A percentile compares a stretch with the other conserved stretches of the same genome.
phyloP scores from a whole-genome alignment of 148 eudicot genomes.

The Pouteria glomerata region DNA sequence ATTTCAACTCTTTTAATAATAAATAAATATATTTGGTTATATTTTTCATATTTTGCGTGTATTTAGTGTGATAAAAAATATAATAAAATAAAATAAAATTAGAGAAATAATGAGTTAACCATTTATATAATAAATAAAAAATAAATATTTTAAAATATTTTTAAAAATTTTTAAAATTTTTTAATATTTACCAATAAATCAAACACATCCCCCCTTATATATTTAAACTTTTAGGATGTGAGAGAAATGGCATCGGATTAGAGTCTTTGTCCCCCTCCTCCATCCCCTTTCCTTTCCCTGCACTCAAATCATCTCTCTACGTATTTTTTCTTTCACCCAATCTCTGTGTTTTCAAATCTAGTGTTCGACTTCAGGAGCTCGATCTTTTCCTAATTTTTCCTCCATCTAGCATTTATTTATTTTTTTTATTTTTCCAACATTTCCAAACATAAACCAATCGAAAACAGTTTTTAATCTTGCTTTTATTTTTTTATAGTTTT shows the following conservation, averaged over 20 bases:
- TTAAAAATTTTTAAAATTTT: not conserved
- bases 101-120: no score
- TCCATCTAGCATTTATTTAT: not conserved
- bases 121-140: not conserved
- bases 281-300: slow-evolving; percentile 15
- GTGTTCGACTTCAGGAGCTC: slow-evolving; percentile 16
- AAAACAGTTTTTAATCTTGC: slow-evolving; percentile 11
- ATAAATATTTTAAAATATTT: not conserved
- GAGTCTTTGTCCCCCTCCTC: slow-evolving; percentile 26
- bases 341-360: slow-evolving; percentile 16
- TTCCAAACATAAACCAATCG: slow-evolving; percentile 11
- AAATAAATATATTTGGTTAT: no score
- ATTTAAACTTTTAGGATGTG: slow-evolving; percentile 28
- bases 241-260: slow-evolving; percentile 43
- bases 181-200: no score
- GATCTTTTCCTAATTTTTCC: no score
- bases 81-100: no score
- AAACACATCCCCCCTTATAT: no score
- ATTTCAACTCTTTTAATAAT: no score
- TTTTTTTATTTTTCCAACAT: not conserved
- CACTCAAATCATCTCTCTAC: slow-evolving; percentile 25
- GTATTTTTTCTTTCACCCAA: not conserved
- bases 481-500: slow-evolving; percentile 13
- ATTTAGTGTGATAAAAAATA: no score
- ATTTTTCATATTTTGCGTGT: no score